phyloP scores from a whole-genome alignment of 495 filamentous ascomycete genomes.

The Stereocaulon alpinum region DNA sequence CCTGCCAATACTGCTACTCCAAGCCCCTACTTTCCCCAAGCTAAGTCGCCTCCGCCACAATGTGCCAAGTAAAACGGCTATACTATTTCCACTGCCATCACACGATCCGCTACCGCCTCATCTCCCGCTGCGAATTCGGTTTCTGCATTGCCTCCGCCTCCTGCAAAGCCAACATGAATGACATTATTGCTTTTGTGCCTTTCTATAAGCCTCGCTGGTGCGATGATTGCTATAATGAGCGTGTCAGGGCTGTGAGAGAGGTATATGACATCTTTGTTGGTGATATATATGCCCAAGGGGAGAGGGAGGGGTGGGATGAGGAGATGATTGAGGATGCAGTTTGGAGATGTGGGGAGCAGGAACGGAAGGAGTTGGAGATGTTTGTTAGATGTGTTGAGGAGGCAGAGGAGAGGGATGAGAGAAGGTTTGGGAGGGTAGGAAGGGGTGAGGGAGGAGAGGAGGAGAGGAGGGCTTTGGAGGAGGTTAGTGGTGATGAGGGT shows the following conservation, averaged over 20 bases:
- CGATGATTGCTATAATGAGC: background rate
- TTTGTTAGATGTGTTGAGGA: background rate
- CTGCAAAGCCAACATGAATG: conserved; percentile 1
- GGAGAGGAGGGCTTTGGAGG: background rate
- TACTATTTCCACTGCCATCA: background rate
- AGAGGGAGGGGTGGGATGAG: background rate
- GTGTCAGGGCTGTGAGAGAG: background rate
- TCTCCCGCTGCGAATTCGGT: background rate
- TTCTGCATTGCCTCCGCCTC: background rate
- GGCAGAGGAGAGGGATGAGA: background rate
- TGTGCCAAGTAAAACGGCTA: background rate
- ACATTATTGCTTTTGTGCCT: background rate
- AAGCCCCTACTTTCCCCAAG: background rate
- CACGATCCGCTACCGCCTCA: background rate
- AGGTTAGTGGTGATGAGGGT: background rate
- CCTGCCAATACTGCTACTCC: background rate
- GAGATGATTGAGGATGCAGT: background rate
- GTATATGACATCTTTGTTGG: background rate
- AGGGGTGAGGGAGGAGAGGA: background rate
- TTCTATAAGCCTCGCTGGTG: background rate
- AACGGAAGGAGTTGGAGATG: background rate
- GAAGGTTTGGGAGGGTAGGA: background rate
- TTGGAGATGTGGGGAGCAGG: background rate
- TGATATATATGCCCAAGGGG: background rate
- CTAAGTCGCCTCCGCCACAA: background rate